phyloP scores from a whole-genome alignment of 2,329 filamentous ascomycete species.

The Mollisiaceae sp. region DNA sequence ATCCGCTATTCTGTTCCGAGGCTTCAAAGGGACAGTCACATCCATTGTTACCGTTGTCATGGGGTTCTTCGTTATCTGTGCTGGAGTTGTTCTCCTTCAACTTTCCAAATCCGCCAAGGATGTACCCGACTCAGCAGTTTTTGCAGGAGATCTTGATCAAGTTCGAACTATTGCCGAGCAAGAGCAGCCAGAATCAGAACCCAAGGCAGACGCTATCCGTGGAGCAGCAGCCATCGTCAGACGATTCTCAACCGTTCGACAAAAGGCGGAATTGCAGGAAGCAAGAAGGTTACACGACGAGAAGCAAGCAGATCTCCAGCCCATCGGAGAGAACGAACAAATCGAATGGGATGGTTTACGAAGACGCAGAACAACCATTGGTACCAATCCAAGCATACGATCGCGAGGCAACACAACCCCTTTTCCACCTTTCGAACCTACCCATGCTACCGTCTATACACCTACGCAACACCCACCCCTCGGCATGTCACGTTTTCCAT shows the following conservation, averaged over 20 bases:
- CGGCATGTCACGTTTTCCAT: constrained; percentile 85
- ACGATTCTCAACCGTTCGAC: constrained; percentile 75
- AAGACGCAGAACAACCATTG: constrained; percentile 65
- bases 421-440: constrained; percentile 40
- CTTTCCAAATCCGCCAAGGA: constrained; percentile 99
- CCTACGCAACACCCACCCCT: constrained; percentile 70
- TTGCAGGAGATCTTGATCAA: constrained; percentile 91
- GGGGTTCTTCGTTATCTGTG: constrained; percentile 92
- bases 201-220: constrained; percentile 94
- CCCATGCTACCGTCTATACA: constrained; percentile 27
- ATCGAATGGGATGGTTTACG: constrained; percentile 90
- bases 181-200: constrained; percentile 94
- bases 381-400: constrained; percentile 42
- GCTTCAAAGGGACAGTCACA: constrained; percentile 84
- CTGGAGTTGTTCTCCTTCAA: constrained; percentile 89
- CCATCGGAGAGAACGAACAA: constrained; percentile 78
- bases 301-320: constrained; percentile 72
- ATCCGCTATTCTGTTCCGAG: constrained; percentile 88
- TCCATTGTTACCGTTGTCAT: constrained; percentile 89
- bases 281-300: constrained; percentile 80
- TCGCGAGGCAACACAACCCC: constrained; percentile 39
- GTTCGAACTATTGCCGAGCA: constrained; percentile 94
- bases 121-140: constrained; percentile 90
- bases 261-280: constrained; percentile 81
- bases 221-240: constrained; percentile 88